Conservation (phyloP, 257 asterid species). For the Perilla frutescens region DNA sequence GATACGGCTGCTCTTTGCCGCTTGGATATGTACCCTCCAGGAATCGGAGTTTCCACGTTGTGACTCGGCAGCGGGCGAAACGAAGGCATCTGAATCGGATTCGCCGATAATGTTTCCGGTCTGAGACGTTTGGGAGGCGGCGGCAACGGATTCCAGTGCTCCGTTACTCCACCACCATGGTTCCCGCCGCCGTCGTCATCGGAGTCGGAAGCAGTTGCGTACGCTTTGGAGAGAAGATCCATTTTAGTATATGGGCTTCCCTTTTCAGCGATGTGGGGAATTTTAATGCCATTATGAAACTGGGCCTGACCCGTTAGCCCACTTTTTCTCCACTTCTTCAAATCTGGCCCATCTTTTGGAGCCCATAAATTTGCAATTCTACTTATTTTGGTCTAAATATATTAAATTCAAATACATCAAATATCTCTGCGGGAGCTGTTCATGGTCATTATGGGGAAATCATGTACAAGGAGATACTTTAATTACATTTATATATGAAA, state of each 20-base stretch:
- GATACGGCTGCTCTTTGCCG: conserved; percentile 68
- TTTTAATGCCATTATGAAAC: neutral
- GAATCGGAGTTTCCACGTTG: conserved; percentile 52
- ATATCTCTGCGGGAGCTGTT: too few species aligned
- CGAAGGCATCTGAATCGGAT: conserved; percentile 24
- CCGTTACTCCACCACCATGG: conserved; percentile 15
- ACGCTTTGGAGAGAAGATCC: conserved; percentile 78
- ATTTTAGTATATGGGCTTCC: conserved; percentile 36
- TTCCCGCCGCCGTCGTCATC: conserved; percentile 43
- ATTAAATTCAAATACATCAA: too few species aligned
- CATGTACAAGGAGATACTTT: too few species aligned
- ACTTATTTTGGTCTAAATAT: too few species aligned
- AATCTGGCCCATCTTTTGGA: too few species aligned
- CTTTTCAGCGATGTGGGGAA: neutral
- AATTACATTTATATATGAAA: too few species aligned
- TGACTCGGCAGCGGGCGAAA: conserved; percentile 32
- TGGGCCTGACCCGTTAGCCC: too few species aligned
- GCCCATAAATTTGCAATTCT: too few species aligned
- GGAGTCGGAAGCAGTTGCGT: conserved; percentile 61
- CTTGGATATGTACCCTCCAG: conserved; percentile 86
- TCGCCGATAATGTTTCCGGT: conserved; percentile 24
- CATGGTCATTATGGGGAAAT: too few species aligned
- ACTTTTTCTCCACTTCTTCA: too few species aligned
- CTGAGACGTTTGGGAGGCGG: conserved; percentile 50
- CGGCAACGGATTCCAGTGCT: conserved; percentile 15